Evolutionary conservation across 2,329 filamentous ascomycete genomes (phyloP).

Genomic region (Aspergillus pseudoterreus): DNA sequence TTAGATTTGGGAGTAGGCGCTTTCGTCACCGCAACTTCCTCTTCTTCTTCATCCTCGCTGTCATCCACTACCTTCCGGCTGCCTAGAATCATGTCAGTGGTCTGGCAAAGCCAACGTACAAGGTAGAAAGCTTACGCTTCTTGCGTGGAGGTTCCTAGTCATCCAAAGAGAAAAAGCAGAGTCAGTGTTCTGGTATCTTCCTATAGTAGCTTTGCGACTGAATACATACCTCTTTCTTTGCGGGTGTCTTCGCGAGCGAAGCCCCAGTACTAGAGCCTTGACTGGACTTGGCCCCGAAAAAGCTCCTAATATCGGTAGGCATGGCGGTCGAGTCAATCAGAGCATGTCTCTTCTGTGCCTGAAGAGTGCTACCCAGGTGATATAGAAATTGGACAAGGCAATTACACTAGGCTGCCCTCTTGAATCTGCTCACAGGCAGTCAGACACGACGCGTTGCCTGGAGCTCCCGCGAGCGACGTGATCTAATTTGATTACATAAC

Average conservation of each 20-base stretch:
- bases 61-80: slow-evolving; percentile 73
- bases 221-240: slow-evolving; percentile 40
- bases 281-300: slow-evolving; percentile 76
- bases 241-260: slow-evolving; percentile 41
- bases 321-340: slow-evolving; percentile 45
- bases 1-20: slow-evolving; percentile 35
- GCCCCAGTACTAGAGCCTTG: slow-evolving; percentile 47
- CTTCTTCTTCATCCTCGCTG: slow-evolving; percentile 72
- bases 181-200: no score
- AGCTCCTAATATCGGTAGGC: slow-evolving; percentile 82
- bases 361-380: not conserved
- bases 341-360: slow-evolving; percentile 1
- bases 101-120: not conserved
- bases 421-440: slow-evolving; percentile 4
- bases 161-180: not conserved
- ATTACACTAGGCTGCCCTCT: not conserved
- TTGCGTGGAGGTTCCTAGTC: slow-evolving; percentile 23
- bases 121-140: slow-evolving; percentile 27
- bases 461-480: slow-evolving; percentile 14
- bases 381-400: not conserved
- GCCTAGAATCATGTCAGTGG: slow-evolving; percentile 25
- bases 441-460: slow-evolving; percentile 28
- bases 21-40: slow-evolving; percentile 37
- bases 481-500: slow-evolving; percentile 25
- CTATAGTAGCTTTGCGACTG: not conserved